Percentiles rank a stretch among this genome's conserved stretches.
phyloP scores from a whole-genome alignment of 2,329 filamentous ascomycete genomes.

The Penicillium sp. region DNA sequence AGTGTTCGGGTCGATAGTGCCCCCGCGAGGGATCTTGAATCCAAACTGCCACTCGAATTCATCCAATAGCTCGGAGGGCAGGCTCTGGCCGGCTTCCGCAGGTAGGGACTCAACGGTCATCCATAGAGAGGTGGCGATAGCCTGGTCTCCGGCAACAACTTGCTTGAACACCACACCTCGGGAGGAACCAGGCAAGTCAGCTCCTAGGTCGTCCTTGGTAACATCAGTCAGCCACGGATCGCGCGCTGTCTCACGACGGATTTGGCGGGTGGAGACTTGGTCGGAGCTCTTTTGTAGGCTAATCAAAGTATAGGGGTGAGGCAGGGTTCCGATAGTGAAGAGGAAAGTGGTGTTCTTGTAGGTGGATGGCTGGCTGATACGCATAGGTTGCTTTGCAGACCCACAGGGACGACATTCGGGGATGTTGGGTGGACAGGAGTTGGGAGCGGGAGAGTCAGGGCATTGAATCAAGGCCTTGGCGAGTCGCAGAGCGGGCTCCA shows the following conservation, averaged over 20 bases:
- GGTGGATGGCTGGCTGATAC: constrained; percentile 62
- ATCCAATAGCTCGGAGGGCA: constrained; percentile 51
- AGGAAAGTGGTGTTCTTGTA: constrained; percentile 69
- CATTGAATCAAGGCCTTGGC: constrained; percentile 75
- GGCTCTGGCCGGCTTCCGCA: constrained; percentile 48
- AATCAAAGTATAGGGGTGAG: constrained; percentile 83
- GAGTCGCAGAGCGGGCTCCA: constrained; percentile 67
- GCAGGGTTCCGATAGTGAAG: constrained; percentile 83
- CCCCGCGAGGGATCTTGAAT: constrained; percentile 66
- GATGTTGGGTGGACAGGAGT: constrained; percentile 79
- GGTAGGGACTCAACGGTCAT: constrained; percentile 66
- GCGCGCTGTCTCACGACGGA: constrained; percentile 66
- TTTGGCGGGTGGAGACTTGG: constrained; percentile 60
- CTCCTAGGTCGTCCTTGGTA: constrained; percentile 63
- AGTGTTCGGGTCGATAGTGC: constrained; percentile 40
- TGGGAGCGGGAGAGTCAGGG: constrained; percentile 66
- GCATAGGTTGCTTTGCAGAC: constrained; percentile 57
- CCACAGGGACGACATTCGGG: constrained; percentile 72
- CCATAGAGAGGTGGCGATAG: constrained; percentile 69
- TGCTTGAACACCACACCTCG: constrained; percentile 77
- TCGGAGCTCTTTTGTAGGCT: constrained; percentile 61
- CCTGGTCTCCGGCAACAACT: constrained; percentile 67
- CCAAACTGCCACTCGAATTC: constrained; percentile 89
- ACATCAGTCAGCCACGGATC: constrained; percentile 74
- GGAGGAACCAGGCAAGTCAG: constrained; percentile 59